A percentile compares a stretch with the other conserved stretches of the same genome.
These are phyloP conservation scores for Thamnidium elegans DNA, from an alignment of 192 early-diverging fungal species.

Conservation along the genomic window DNA sequence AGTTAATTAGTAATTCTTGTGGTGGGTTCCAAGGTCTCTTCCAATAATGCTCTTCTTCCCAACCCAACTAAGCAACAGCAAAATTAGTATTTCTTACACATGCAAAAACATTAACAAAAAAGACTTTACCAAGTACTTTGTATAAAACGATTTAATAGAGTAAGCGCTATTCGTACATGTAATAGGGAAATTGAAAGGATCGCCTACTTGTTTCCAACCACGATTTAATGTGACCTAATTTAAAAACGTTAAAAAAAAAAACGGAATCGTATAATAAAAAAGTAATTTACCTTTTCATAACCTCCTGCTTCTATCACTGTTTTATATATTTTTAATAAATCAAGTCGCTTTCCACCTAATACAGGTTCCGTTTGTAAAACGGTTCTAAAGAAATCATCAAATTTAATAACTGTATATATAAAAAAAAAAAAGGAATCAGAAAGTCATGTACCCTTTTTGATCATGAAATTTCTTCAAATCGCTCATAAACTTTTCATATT, in stretches of 20 bases:
- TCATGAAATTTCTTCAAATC: constrained; percentile 68
- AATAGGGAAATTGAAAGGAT: constrained; percentile 74
- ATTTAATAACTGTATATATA: too few species aligned
- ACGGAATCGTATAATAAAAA: not conserved
- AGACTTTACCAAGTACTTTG: constrained; percentile 53
- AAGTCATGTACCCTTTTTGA: constrained; percentile 52
- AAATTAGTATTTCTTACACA: not conserved
- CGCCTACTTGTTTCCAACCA: constrained; percentile 70
- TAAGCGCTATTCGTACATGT: constrained; percentile 85
- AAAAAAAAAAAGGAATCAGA: too few species aligned
- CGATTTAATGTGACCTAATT: constrained; percentile 62
- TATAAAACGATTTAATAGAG: constrained; percentile 73
- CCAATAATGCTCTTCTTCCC: constrained; percentile 36
- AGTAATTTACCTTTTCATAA: constrained; percentile 69
- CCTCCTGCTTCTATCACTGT: constrained; percentile 64
- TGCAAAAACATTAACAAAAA: too few species aligned
- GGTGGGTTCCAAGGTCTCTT: constrained; percentile 30
- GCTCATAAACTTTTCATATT: constrained; percentile 70
- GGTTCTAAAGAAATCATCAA: constrained; percentile 36
- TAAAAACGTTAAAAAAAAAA: not conserved
- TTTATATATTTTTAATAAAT: constrained; percentile 61
- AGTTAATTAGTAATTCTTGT: constrained; percentile 26
- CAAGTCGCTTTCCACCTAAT: constrained; percentile 73
- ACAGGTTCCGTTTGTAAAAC: constrained; percentile 63
- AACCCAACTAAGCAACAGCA: constrained; percentile 20